Evolutionary conservation across 2,329 filamentous ascomycete genomes (phyloP).

Genomic region (Stemphylium beticola): DNA sequence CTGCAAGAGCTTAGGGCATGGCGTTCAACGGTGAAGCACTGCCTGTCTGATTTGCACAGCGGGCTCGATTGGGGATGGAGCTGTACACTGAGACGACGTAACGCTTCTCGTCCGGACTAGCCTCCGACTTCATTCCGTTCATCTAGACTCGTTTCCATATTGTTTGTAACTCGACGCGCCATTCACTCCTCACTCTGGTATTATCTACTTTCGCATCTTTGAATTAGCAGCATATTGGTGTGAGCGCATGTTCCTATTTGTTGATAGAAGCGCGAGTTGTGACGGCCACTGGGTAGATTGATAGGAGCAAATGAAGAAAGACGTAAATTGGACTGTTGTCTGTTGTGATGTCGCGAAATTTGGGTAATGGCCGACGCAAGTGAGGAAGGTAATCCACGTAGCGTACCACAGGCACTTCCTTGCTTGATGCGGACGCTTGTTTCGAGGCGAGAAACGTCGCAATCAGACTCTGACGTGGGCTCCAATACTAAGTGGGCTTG

Average conservation of each 20-base stretch:
- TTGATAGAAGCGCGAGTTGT: constrained; percentile 14
- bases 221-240: constrained; percentile 15
- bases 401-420: not conserved
- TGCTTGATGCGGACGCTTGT: not conserved
- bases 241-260: constrained; percentile 22
- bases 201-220: constrained; percentile 10
- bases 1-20: constrained; percentile 26
- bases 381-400: not conserved
- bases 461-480: not conserved
- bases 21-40: constrained; percentile 33
- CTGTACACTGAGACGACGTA: constrained; percentile 36
- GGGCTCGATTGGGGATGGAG: constrained; percentile 39
- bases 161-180: constrained; percentile 13
- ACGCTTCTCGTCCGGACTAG: constrained; percentile 16
- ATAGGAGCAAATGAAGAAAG: constrained; percentile 31
- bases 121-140: constrained; percentile 6
- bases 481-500: constrained; percentile 5
- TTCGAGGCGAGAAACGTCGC: not conserved
- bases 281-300: constrained; percentile 24
- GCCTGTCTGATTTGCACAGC: constrained; percentile 22
- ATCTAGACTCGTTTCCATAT: constrained; percentile 10
- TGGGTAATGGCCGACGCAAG: not conserved
- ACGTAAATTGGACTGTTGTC: constrained; percentile 26
- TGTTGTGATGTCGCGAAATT: not conserved
- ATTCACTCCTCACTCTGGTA: constrained; percentile 4